Conservation (phyloP, 306 rosid genomes). For the Herpetospermum pedunculosum region DNA sequence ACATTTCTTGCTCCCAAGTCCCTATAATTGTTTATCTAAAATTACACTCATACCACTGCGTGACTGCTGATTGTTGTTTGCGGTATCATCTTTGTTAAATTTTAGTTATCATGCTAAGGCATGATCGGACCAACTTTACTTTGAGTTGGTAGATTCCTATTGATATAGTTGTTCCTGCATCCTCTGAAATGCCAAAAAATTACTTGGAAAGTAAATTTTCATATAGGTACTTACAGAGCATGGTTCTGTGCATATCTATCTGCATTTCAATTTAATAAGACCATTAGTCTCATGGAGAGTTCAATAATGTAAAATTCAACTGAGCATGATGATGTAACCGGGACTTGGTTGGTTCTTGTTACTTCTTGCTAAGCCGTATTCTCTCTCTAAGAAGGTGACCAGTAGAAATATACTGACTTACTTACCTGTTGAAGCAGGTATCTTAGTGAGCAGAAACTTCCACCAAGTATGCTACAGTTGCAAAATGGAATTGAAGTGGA, state of each 20-base stretch:
- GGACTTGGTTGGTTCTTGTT: neutral
- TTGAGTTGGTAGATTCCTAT: neutral
- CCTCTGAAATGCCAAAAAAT: neutral
- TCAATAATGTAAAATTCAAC: neutral
- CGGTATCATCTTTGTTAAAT: neutral
- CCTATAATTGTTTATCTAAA: neutral
- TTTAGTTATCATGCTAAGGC: neutral
- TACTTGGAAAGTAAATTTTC: neutral
- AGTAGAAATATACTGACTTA: neutral
- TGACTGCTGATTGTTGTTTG: neutral
- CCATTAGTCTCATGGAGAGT: neutral
- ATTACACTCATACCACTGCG: neutral
- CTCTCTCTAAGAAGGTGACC: neutral
- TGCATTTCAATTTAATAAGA: neutral
- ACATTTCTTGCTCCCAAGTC: neutral
- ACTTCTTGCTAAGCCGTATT: neutral
- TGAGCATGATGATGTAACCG: neutral
- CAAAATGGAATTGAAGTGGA: slow-evolving; percentile 54
- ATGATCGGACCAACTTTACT: neutral
- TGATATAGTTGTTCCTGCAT: neutral
- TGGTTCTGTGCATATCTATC: neutral
- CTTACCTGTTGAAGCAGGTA: slow-evolving; percentile 38
- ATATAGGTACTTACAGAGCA: neutral
- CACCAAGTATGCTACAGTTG: slow-evolving; percentile 65
- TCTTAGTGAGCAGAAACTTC: slow-evolving; percentile 81